Percentiles rank a stretch among this genome's conserved stretches.
Conservation (phyloP, 1,284 basidiomycete genomes). For the Caloboletus inedulis region DNA sequence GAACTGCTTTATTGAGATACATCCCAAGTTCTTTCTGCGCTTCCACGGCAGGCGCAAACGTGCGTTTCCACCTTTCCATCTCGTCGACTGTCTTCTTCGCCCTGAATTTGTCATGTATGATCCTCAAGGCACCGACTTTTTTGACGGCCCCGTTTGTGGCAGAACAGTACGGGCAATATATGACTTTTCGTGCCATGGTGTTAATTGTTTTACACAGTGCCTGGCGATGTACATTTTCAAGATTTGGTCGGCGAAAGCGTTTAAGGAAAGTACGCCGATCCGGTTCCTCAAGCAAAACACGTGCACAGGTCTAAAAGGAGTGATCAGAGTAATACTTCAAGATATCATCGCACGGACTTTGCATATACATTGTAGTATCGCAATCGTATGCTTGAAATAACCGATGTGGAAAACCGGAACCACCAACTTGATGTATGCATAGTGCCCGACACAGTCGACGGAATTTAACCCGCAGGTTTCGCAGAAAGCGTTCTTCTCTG, state of each 20-base stretch:
- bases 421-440: conserved; percentile 94
- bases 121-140: conserved; percentile 92
- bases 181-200: conserved; percentile 82
- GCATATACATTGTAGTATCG: conserved; percentile 94
- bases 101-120: conserved; percentile 97
- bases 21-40: conserved; percentile 85
- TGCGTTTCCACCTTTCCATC: conserved; percentile 84
- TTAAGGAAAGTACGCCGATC: conserved; percentile 85
- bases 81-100: conserved; percentile 93
- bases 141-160: conserved; percentile 96
- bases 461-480: conserved; percentile 93
- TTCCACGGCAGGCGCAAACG: conserved; percentile 81
- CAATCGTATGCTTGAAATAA: conserved; percentile 95
- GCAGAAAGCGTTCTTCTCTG: conserved; percentile 90
- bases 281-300: conserved; percentile 87
- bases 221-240: conserved; percentile 94
- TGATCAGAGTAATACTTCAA: conserved; percentile 3
- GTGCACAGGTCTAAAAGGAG: conserved; percentile 77
- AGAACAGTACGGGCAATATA: conserved; percentile 92
- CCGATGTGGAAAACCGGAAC: conserved; percentile 98
- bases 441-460: conserved; percentile 96
- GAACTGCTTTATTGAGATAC: conserved; percentile 85
- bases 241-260: conserved; percentile 84
- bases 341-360: conserved; percentile 56
- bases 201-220: conserved; percentile 89